Evolutionary conservation across 179 eudicot species (phyloP), one percentile per base, ranked within the genome.

Genomic region (Sideroxylon spinosum): DNA sequence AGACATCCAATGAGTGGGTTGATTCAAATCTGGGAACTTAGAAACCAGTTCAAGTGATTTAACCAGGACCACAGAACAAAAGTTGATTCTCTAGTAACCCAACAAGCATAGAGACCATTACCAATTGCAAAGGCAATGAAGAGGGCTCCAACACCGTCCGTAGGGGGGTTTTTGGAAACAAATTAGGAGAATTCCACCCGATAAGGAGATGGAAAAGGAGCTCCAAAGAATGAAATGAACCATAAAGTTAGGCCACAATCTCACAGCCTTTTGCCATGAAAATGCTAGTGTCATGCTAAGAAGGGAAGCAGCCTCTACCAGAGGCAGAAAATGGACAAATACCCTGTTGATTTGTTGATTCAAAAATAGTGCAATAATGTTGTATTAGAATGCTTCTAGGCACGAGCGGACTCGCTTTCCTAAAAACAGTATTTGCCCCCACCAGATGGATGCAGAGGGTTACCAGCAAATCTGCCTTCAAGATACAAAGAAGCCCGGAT

Each of bases 151-250:
- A 95, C 87, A 0, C 86, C 99, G 78, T 90, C 93, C 0, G 95
- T 91, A 1, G 97, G 17, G 1, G 99, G 91, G 71, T 60, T 87
- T n/a, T 75, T 93, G 98, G 90, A 91, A 93, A 82, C 99, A 95
- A 79, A 95, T 87, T 28, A 95, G 81, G 65, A 95, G 91, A 52
- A 95, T 93, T n/a, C 97, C 98, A 50, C 97, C 92, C 0, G 98
- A 75, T 78, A 95, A 83, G 6, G 97, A 79, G 82, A 89, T 80
- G 28, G 73, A 56, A 77, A 93, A 91, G 67, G 89, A 88, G 81
- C 97, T 86, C 98, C 98, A 95, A 20, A 95, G 78, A 53, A 91
- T 93, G 84, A 95, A 86, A 82, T 90, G 95, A 26, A 95, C 92
- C 97, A 90, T 95, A 75, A 95, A 83, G 9, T 59, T 78, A 20